A percentile compares a stretch with the other conserved stretches of the same genome.
Conservation (phyloP, 2,329 filamentous ascomycete genomes). For the Elsinoe australis region DNA sequence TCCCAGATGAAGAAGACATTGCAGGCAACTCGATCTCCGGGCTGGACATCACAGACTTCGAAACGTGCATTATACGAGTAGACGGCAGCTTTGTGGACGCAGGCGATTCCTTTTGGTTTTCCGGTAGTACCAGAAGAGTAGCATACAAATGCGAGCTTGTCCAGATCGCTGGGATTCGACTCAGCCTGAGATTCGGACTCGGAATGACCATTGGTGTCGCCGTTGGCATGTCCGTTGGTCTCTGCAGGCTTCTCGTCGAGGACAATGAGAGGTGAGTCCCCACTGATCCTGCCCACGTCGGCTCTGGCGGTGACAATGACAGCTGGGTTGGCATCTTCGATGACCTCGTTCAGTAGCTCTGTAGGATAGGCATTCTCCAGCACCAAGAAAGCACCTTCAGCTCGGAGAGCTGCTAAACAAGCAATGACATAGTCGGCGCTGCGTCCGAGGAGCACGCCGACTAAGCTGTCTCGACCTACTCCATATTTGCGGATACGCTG, state of each 20-base stretch:
- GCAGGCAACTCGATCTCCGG: conserved; percentile 72
- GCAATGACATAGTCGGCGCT: conserved; percentile 74
- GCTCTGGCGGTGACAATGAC: conserved; percentile 62
- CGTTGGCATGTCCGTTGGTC: conserved; percentile 19
- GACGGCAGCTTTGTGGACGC: conserved; percentile 66
- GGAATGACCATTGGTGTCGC: conserved; percentile 30
- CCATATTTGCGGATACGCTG: conserved; percentile 57
- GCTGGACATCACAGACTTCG: conserved; percentile 57
- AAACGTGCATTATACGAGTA: conserved; percentile 69
- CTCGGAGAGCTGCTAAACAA: conserved; percentile 67
- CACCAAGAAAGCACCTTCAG: conserved; percentile 72
- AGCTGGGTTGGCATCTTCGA: conserved; percentile 64
- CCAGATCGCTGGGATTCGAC: conserved; percentile 51
- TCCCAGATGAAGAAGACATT: conserved; percentile 88
- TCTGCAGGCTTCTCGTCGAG: conserved; percentile 47
- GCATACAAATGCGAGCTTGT: conserved; percentile 69
- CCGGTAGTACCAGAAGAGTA: conserved; percentile 74
- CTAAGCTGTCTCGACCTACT: conserved; percentile 64
- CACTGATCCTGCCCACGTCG: conserved; percentile 59
- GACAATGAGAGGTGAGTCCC: conserved; percentile 54
- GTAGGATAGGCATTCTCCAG: conserved; percentile 73
- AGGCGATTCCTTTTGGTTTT: conserved; percentile 74
- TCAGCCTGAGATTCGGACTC: conserved; percentile 52
- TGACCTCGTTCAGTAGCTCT: conserved; percentile 64
- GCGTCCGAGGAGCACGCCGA: conserved; percentile 66